Evolutionary conservation across 306 rosid genomes (phyloP).

Genomic region (Hylodesmum podocarpum): DNA sequence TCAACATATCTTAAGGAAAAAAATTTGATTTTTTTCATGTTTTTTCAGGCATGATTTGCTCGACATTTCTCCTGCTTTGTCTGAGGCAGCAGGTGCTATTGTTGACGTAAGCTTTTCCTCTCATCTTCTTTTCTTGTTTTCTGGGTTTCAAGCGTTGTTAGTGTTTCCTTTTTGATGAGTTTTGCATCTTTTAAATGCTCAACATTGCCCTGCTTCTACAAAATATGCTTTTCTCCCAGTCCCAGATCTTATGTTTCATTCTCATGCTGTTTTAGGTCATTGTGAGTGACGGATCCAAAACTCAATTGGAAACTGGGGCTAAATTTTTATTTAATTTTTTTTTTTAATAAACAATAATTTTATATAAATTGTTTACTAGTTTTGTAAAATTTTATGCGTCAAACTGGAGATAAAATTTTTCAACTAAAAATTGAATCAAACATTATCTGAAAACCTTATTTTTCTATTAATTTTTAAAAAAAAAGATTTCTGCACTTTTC

Average conservation of each 20-base stretch:
- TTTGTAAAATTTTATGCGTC: no score
- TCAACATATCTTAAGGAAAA: no score
- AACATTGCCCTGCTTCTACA: not conserved
- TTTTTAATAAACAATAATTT: no score
- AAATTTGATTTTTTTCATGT: not conserved
- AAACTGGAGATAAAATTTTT: no score
- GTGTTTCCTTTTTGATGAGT: not conserved
- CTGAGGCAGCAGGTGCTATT: conserved; percentile 97
- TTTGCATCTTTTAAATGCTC: conserved; percentile 4
- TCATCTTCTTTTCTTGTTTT: not conserved
- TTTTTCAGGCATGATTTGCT: conserved; percentile 82
- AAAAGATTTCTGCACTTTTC: not conserved
- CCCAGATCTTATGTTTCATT: not conserved
- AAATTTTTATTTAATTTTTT: no score
- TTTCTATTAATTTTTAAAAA: no score
- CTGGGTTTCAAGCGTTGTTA: conserved; percentile 8
- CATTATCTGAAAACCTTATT: no score
- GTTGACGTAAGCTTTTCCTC: conserved; percentile 62
- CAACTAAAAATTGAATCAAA: no score
- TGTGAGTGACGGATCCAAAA: no score
- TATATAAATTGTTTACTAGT: no score
- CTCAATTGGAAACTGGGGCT: no score
- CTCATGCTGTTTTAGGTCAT: not conserved
- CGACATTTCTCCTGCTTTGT: conserved; percentile 80
- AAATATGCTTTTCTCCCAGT: not conserved